A percentile compares a stretch with the other conserved stretches of the same genome.
Evolutionary conservation across 371 early-diverging fungal genomes (phyloP).

Genomic region (Haplosporangium sp.): DNA sequence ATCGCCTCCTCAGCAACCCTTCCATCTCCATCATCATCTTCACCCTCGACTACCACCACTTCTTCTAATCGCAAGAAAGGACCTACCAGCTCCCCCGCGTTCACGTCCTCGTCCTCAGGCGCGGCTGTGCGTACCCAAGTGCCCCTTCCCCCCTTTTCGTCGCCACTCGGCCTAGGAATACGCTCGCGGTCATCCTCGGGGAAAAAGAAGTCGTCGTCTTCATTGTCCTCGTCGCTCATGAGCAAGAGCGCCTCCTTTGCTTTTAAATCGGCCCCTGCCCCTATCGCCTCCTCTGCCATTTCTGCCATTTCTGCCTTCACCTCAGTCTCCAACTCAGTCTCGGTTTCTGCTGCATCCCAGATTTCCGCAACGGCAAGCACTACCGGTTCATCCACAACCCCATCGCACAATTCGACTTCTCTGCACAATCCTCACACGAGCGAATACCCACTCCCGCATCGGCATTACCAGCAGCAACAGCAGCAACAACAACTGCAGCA

Average conservation of each 20-base stretch:
- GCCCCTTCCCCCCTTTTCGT: too few relatives aligned
- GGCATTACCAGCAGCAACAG: slow-evolving; percentile 4
- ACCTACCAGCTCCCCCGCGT: background rate
- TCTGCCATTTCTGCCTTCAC: background rate
- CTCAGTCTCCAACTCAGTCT: background rate
- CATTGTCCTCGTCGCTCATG: slow-evolving; percentile 4
- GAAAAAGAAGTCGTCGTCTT: background rate
- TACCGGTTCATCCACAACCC: too few relatives aligned
- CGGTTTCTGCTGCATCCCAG: too few relatives aligned
- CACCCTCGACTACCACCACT: background rate
- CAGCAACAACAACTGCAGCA: slow-evolving; percentile 2
- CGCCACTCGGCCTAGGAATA: background rate
- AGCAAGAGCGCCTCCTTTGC: slow-evolving; percentile 4
- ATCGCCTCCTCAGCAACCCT: background rate
- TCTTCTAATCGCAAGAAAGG: background rate
- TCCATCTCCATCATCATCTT: background rate
- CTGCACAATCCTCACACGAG: too few relatives aligned
- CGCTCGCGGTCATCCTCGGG: background rate
- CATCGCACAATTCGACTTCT: too few relatives aligned
- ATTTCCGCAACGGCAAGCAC: too few relatives aligned
- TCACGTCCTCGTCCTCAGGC: background rate
- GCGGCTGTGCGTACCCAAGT: slow-evolving; percentile 15
- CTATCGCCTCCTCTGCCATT: background rate
- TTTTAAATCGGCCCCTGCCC: slow-evolving; percentile 4
- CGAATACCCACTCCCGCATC: too few relatives aligned